Percentiles rank a stretch among this genome's conserved stretches.
phyloP scores from a whole-genome alignment of 2,329 filamentous ascomycete genomes.

The Biscogniauxia marginata region DNA sequence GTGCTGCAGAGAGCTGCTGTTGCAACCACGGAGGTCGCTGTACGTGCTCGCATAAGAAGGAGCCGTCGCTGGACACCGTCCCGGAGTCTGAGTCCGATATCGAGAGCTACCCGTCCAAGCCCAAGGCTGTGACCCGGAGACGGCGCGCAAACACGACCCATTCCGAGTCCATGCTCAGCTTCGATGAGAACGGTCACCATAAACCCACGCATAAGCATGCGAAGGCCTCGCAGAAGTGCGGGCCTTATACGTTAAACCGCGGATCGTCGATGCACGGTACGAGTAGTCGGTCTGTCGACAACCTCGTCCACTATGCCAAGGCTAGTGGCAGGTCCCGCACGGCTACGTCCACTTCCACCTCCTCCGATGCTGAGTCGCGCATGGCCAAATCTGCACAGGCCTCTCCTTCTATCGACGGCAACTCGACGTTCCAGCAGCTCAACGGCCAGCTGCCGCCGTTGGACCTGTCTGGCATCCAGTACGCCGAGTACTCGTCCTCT shows the following conservation, averaged over 20 bases:
- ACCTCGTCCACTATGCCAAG: conserved; percentile 41
- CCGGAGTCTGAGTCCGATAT: conserved; percentile 62
- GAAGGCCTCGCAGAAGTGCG: conserved; percentile 60
- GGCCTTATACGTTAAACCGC: conserved; percentile 60
- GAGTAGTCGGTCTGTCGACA: conserved; percentile 46
- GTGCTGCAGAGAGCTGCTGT: conserved; percentile 60
- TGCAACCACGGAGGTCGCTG: conserved; percentile 69
- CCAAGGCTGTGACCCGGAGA: conserved; percentile 46
- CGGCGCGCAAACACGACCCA: conserved; percentile 62
- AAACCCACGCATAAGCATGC: conserved; percentile 61
- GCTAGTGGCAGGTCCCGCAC: conserved; percentile 36
- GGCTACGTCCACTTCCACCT: conserved; percentile 36
- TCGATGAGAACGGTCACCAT: conserved; percentile 64
- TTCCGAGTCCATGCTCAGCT: conserved; percentile 57
- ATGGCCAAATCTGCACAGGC: conserved; percentile 61
- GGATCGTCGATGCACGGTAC: conserved; percentile 57
- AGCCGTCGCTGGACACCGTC: conserved; percentile 59
- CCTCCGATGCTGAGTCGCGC: conserved; percentile 46
- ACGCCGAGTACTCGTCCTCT: conserved; percentile 47
- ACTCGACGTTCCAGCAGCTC: conserved; percentile 49
- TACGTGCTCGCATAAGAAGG: conserved; percentile 64
- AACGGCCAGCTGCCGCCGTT: conserved; percentile 55
- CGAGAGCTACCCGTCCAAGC: conserved; percentile 38
- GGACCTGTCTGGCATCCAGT: conserved; percentile 57
- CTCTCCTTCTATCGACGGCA: conserved; percentile 54